A percentile compares a stretch with the other conserved stretches of the same genome.
These are phyloP conservation scores for Acer saccharum DNA, from an alignment of 345 rosid species.

Conservation along the genomic window DNA sequence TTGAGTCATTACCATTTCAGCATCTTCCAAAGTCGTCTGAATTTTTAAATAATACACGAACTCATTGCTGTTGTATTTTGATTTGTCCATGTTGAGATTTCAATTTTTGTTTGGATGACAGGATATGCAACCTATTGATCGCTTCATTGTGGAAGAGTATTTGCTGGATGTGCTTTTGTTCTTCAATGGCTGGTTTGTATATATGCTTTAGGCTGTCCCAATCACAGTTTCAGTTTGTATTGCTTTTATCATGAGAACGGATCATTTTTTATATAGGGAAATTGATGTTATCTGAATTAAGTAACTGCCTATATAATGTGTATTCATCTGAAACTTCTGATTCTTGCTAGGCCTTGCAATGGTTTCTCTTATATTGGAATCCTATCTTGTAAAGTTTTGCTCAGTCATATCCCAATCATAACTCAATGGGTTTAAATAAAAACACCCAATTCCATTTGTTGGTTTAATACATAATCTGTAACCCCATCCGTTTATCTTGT, in stretches of 20 bases:
- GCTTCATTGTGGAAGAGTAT: constrained; percentile 90
- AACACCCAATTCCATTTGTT: neutral
- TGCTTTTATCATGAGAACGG: neutral
- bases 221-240: constrained; percentile 7
- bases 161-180: constrained; percentile 90
- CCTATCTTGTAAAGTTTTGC: neutral
- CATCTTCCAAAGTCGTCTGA: neutral
- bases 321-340: neutral
- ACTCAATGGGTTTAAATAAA: neutral
- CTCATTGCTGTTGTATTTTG: neutral
- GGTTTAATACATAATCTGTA: too few species aligned
- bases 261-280: neutral
- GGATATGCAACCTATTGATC: constrained; percentile 97
- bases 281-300: constrained; percentile 10
- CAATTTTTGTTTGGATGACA: constrained; percentile 35
- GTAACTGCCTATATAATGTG: neutral
- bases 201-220: constrained; percentile 10
- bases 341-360: constrained; percentile 1
- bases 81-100: neutral
- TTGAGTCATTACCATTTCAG: constrained; percentile 2
- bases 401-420: neutral
- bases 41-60: neutral
- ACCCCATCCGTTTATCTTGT: neutral
- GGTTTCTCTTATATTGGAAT: neutral
- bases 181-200: constrained; percentile 94